A percentile compares a stretch with the other conserved stretches of the same genome.
phyloP scores from a whole-genome alignment of 345 rosid species.

The Pugionium dolabratum region DNA sequence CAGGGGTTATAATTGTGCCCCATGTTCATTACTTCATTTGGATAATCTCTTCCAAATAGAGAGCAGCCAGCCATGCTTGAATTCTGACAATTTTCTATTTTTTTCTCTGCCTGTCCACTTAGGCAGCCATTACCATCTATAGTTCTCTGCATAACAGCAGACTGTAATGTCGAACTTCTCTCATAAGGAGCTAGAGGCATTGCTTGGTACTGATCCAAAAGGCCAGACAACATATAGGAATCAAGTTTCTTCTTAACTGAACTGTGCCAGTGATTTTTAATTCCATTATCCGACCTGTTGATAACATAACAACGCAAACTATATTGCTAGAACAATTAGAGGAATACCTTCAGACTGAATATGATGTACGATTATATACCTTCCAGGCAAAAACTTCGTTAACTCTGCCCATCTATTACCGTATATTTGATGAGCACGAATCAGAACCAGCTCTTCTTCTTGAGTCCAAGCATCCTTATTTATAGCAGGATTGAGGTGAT shows the following conservation, averaged over 20 bases:
- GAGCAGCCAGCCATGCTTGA: conserved; percentile 56
- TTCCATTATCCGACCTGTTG: conserved; percentile 95
- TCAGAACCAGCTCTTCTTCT: conserved; percentile 92
- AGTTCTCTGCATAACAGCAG: conserved; percentile 56
- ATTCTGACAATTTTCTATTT: conserved; percentile 69
- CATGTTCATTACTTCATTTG: conserved; percentile 44
- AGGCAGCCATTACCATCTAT: conserved; percentile 56
- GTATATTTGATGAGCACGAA: conserved; percentile 93
- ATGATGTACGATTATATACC: conserved; percentile 48
- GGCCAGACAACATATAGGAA: conserved; percentile 85
- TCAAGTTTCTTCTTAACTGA: conserved; percentile 97
- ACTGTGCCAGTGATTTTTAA: conserved; percentile 99
- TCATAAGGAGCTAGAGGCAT: conserved; percentile 68
- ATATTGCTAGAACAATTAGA: conserved; percentile 14
- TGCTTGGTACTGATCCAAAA: conserved; percentile 78
- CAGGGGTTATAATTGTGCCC: conserved; percentile 47
- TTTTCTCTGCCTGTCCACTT: conserved; percentile 53
- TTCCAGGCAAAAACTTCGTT: conserved; percentile 96
- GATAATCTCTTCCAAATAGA: conserved; percentile 56
- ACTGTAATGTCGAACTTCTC: conserved; percentile 49
- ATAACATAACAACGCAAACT: conserved; percentile 30
- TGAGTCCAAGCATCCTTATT: conserved; percentile 99
- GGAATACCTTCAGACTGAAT: neutral
- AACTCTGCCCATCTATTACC: conserved; percentile 99
- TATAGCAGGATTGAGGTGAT: conserved; percentile 95